Conservation (phyloP, 163 green algal species). For the Chlorella variabilis region DNA sequence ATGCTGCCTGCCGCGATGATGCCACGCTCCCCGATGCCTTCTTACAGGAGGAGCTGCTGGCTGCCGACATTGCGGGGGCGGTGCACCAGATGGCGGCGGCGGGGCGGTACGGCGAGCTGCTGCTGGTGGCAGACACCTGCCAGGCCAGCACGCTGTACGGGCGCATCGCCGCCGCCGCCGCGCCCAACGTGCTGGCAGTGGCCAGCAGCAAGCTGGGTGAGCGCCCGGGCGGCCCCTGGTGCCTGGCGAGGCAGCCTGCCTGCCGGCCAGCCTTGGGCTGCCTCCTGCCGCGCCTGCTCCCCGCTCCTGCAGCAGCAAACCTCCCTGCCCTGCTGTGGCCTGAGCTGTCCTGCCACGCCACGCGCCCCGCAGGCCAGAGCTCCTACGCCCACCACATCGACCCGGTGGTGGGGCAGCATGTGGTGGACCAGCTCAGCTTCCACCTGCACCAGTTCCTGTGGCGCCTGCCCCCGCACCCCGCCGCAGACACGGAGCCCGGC, state of each 20-base stretch:
- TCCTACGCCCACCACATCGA: conserved; percentile 50
- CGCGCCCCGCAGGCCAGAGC: conserved; percentile 40
- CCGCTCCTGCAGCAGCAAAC: not conserved
- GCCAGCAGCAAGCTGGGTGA: conserved; percentile 51
- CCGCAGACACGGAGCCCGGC: not conserved
- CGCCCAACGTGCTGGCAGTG: conserved; percentile 35
- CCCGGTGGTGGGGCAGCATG: conserved; percentile 30
- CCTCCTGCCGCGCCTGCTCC: not conserved
- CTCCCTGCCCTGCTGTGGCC: not conserved
- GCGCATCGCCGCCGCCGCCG: not conserved
- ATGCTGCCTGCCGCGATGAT: too few species aligned
- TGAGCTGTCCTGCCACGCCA: too few species aligned
- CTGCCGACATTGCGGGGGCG: conserved; percentile 60
- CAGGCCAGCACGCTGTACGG: conserved; percentile 33
- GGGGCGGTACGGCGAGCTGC: conserved; percentile 75
- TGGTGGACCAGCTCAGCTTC: conserved; percentile 48
- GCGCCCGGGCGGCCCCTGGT: not conserved
- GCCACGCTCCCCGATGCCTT: too few species aligned
- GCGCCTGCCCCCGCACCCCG: not conserved
- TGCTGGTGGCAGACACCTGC: conserved; percentile 87
- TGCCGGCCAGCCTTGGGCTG: not conserved
- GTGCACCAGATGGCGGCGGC: conserved; percentile 64
- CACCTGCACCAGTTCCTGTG: conserved; percentile 24
- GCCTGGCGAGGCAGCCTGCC: not conserved
- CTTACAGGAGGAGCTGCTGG: conserved; percentile 78